These are phyloP conservation scores for Aspergillus sp. DNA, from an alignment of 2,329 filamentous ascomycete genomes.

Conservation along the genomic window DNA sequence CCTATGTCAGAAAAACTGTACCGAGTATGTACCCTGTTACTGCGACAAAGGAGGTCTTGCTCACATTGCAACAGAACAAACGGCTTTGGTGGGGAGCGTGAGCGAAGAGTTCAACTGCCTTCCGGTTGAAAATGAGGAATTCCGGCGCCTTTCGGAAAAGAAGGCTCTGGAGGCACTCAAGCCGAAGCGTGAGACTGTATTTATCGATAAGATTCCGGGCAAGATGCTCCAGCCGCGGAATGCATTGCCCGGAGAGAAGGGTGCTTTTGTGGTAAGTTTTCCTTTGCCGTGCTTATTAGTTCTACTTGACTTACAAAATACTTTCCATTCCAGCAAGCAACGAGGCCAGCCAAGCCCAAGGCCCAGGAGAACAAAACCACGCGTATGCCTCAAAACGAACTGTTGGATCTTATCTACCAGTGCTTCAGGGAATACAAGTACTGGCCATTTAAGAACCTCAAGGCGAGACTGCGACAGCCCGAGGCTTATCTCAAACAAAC, in stretches of 20 bases:
- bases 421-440: slow-evolving; percentile 86
- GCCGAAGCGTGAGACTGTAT: slow-evolving; percentile 59
- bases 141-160: slow-evolving; percentile 61
- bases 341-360: slow-evolving; percentile 56
- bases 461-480: slow-evolving; percentile 76
- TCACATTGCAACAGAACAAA: slow-evolving; percentile 65
- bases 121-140: slow-evolving; percentile 71
- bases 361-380: slow-evolving; percentile 79
- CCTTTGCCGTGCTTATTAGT: neutral
- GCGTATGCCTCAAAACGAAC: slow-evolving; percentile 84
- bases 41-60: neutral
- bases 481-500: slow-evolving; percentile 89
- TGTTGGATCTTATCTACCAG: slow-evolving; percentile 80
- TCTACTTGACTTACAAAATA: slow-evolving; percentile 22
- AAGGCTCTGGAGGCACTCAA: slow-evolving; percentile 63
- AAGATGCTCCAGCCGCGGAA: slow-evolving; percentile 63
- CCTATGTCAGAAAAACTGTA: slow-evolving; percentile 62
- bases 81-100: slow-evolving; percentile 71
- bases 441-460: slow-evolving; percentile 90
- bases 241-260: slow-evolving; percentile 46
- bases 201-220: slow-evolving; percentile 47
- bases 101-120: slow-evolving; percentile 75
- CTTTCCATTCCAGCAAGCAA: slow-evolving; percentile 40
- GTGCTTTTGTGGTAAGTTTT: slow-evolving; percentile 46
- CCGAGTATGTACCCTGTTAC: slow-evolving; percentile 62